phyloP scores from a whole-genome alignment of 1,284 basidiomycete genomes.

The Melampsora americana region DNA sequence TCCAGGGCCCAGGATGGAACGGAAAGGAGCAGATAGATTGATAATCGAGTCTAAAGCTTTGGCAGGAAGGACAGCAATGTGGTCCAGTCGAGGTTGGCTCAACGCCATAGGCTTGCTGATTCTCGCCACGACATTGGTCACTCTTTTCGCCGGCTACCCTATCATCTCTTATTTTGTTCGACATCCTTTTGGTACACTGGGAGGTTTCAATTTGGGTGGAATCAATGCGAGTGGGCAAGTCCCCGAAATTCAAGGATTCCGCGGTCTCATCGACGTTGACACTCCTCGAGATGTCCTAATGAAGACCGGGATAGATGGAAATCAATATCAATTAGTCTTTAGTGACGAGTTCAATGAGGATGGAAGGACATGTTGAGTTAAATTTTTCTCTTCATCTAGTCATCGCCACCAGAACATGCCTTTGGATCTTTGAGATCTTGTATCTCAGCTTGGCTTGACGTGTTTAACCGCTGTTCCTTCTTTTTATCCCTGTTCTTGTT shows the following conservation, averaged over 20 bases:
- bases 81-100: conserved; percentile 39
- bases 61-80: conserved; percentile 22
- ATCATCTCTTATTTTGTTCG: conserved; percentile 55
- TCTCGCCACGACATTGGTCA: conserved; percentile 17
- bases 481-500: neutral
- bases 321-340: conserved; percentile 61
- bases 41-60: conserved; percentile 35
- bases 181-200: conserved; percentile 52
- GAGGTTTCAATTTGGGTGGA: conserved; percentile 68
- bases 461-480: neutral
- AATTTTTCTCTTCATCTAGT: neutral
- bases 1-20: conserved; percentile 25
- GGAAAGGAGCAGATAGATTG: conserved; percentile 42
- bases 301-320: conserved; percentile 50
- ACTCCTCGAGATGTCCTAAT: conserved; percentile 59
- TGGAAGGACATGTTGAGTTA: conserved; percentile 62
- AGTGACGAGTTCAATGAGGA: conserved; percentile 84
- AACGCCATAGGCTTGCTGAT: conserved; percentile 32
- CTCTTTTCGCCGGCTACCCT: conserved; percentile 55
- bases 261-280: conserved; percentile 70
- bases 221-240: conserved; percentile 72
- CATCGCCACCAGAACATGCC: neutral
- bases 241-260: conserved; percentile 63
- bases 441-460: neutral
- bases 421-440: neutral